Percentiles rank a stretch among this genome's conserved stretches.
phyloP scores from a whole-genome alignment of 768 basidiomycete genomes.

The Podaxis sp. region DNA sequence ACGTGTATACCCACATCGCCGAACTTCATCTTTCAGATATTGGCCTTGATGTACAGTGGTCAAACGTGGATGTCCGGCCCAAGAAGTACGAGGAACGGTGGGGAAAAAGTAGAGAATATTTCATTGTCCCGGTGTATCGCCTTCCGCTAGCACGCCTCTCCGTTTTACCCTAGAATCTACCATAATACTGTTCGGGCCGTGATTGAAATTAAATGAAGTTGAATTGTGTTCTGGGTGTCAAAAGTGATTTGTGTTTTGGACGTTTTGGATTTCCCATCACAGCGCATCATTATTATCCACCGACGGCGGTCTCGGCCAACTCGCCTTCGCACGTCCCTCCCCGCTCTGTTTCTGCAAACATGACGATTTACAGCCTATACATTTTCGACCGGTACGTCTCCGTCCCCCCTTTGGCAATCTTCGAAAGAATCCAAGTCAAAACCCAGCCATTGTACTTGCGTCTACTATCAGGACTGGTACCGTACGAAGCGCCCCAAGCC shows the following conservation, averaged over 20 bases:
- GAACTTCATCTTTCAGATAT: conserved; percentile 84
- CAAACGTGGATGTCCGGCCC: conserved; percentile 64
- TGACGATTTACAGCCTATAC: conserved; percentile 93
- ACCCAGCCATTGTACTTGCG: conserved; percentile 81
- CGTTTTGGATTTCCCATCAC: background rate
- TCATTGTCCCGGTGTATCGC: conserved; percentile 72
- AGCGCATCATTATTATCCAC: conserved; percentile 1
- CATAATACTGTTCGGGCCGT: background rate
- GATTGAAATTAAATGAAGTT: too few species aligned
- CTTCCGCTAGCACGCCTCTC: conserved; percentile 52
- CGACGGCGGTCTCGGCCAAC: background rate
- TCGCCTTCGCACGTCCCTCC: conserved; percentile 8
- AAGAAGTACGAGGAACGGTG: conserved; percentile 62
- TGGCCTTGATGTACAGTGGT: conserved; percentile 81
- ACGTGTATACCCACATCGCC: conserved; percentile 83
- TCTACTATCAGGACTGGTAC: conserved; percentile 97
- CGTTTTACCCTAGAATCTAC: conserved; percentile 12
- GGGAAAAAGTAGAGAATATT: conserved; percentile 77
- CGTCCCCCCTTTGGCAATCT: background rate
- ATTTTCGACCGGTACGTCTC: conserved; percentile 80
- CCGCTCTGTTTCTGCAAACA: conserved; percentile 25
- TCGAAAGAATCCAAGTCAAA: background rate
- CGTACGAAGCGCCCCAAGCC: conserved; percentile 71
- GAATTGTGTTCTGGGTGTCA: background rate
- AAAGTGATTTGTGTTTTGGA: background rate